Evolutionary conservation across 257 asterid genomes (phyloP).

Genomic region (Solanum clarkiae): DNA sequence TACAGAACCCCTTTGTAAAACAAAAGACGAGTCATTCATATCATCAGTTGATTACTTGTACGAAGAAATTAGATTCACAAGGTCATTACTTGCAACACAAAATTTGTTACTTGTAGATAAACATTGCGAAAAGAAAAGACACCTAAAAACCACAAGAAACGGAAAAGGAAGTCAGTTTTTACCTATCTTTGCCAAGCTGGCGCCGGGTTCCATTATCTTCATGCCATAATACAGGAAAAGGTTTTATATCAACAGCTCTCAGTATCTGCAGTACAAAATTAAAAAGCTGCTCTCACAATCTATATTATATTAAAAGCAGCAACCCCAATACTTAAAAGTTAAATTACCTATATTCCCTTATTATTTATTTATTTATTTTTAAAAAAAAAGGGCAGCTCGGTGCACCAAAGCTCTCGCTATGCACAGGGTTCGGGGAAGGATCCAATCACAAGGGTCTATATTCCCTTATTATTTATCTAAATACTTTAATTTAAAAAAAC

Average conservation of each 20-base stretch:
- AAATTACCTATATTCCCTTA: too few species aligned
- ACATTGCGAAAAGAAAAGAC: neutral
- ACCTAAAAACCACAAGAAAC: neutral
- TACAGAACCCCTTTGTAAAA: constrained; percentile 53
- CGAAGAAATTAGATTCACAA: neutral
- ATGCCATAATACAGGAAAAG: constrained; percentile 76
- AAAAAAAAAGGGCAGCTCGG: too few species aligned
- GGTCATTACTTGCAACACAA: neutral
- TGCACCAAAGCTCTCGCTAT: too few species aligned
- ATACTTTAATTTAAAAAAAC: neutral
- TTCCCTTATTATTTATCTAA: neutral
- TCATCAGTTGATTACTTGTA: neutral
- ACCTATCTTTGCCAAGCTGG: constrained; percentile 60
- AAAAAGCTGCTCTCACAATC: neutral
- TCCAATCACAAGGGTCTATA: too few species aligned
- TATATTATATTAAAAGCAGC: neutral
- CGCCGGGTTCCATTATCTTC: constrained; percentile 70
- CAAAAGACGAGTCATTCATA: neutral
- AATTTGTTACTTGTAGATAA: neutral
- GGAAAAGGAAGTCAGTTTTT: neutral
- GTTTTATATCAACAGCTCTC: constrained; percentile 60
- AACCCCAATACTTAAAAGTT: neutral
- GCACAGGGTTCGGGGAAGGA: too few species aligned
- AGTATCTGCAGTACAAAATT: constrained; percentile 34
- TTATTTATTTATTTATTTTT: too few species aligned